These are phyloP conservation scores for Monosporascus sp. DNA, from an alignment of 2,329 filamentous ascomycete genomes.

Conservation along the genomic window DNA sequence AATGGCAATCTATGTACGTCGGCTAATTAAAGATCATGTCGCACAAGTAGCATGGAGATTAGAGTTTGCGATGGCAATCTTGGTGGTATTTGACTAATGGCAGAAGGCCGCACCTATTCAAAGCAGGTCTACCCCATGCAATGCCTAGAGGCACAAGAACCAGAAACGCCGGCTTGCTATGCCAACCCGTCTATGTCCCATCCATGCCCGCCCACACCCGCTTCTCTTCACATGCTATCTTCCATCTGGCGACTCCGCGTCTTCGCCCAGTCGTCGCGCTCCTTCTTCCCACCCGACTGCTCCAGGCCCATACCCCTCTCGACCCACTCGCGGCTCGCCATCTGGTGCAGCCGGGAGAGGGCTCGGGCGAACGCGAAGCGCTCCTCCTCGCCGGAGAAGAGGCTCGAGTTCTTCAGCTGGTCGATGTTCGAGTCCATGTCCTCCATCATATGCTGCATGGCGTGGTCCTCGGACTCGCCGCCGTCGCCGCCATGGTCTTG, in stretches of 20 bases:
- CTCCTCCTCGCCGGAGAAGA: slow-evolving; percentile 95
- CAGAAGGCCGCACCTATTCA: too few species aligned
- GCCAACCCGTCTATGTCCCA: not conserved
- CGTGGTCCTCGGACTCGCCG: slow-evolving; percentile 48
- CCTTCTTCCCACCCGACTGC: slow-evolving; percentile 56
- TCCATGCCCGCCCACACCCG: not conserved
- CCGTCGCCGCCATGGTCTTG: slow-evolving; percentile 31
- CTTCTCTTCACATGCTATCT: slow-evolving; percentile 52
- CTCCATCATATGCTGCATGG: slow-evolving; percentile 78
- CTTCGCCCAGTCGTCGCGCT: slow-evolving; percentile 61
- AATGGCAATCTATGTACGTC: too few species aligned
- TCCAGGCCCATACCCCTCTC: slow-evolving; percentile 71
- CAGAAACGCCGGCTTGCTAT: not conserved
- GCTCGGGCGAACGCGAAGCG: slow-evolving; percentile 92
- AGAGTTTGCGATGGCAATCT: too few species aligned
- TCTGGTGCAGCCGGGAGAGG: slow-evolving; percentile 77
- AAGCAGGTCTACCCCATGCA: too few species aligned
- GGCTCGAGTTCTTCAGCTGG: slow-evolving; percentile 75
- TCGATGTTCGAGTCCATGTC: slow-evolving; percentile 81
- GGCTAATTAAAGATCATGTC: too few species aligned
- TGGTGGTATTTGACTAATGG: too few species aligned
- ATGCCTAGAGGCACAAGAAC: too few species aligned
- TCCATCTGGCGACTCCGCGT: slow-evolving; percentile 63
- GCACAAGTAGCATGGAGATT: too few species aligned
- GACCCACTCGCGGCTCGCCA: slow-evolving; percentile 94